Evolutionary conservation across 352 stramenopile genomes (phyloP).

Genomic region (Phytophthora cactorum): DNA sequence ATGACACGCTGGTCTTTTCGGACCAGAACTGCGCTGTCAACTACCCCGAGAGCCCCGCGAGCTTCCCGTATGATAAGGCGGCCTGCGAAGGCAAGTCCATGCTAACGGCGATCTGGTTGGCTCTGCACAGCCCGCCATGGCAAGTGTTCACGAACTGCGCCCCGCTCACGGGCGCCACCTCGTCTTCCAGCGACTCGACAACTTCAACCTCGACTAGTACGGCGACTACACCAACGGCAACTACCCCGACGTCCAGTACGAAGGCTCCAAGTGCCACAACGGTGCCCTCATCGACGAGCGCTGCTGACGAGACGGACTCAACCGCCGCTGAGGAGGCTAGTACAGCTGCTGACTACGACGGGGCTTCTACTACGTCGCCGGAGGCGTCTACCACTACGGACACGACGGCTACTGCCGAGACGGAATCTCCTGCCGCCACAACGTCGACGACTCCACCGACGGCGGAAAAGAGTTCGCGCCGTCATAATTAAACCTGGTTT

Average conservation of each 20-base stretch:
- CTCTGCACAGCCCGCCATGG: constrained; percentile 49
- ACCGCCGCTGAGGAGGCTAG: constrained; percentile 13
- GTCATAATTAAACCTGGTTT: constrained; percentile 18
- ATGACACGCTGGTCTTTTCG: constrained; percentile 47
- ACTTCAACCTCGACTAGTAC: constrained; percentile 8
- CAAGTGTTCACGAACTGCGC: constrained; percentile 61
- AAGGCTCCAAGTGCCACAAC: constrained; percentile 11
- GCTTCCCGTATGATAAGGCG: constrained; percentile 49
- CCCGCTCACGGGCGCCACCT: constrained; percentile 36
- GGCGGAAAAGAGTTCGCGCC: constrained; percentile 21
- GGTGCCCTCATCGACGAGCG: constrained; percentile 6
- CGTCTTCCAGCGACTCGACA: neutral
- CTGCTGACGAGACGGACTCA: neutral
- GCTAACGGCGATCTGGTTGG: constrained; percentile 46
- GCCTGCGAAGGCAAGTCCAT: constrained; percentile 44
- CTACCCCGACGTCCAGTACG: constrained; percentile 6
- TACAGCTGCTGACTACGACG: constrained; percentile 27
- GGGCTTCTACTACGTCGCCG: constrained; percentile 10
- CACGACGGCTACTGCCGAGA: constrained; percentile 14
- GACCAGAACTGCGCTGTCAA: constrained; percentile 52
- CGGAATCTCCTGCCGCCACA: constrained; percentile 17
- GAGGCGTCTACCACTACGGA: constrained; percentile 18
- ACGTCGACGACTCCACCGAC: constrained; percentile 11
- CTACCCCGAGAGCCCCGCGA: constrained; percentile 32
- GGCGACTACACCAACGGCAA: constrained; percentile 7